Conservation (phyloP, 768 basidiomycete species). For the Phanerochaete carnosa region DNA sequence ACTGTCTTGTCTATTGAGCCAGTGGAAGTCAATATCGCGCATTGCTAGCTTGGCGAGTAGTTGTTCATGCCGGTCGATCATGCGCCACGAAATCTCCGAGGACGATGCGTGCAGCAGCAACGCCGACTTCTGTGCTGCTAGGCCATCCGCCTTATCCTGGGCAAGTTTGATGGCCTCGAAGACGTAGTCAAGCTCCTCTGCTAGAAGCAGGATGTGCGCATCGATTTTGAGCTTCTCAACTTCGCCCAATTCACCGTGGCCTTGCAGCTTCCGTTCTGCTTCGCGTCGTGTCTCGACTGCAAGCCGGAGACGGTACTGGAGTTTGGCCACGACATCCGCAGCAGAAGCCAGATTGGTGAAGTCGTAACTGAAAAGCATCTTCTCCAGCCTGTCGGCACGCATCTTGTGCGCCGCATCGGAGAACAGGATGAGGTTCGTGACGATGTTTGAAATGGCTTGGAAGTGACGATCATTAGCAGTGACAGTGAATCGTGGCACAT, state of each 20-base stretch:
- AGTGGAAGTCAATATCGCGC: constrained; percentile 71
- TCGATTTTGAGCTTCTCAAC: constrained; percentile 64
- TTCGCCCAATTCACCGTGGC: constrained; percentile 42
- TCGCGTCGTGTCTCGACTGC: constrained; percentile 50
- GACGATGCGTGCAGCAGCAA: constrained; percentile 79
- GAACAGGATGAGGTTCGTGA: constrained; percentile 86
- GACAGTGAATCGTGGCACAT: constrained; percentile 85
- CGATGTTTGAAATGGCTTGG: constrained; percentile 79
- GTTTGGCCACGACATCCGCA: constrained; percentile 63
- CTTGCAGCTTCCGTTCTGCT: constrained; percentile 34
- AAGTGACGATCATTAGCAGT: constrained; percentile 82
- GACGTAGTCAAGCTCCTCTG: constrained; percentile 77
- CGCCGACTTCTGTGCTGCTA: constrained; percentile 73
- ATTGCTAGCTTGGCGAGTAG: constrained; percentile 86
- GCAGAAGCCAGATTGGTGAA: constrained; percentile 74
- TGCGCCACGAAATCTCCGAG: constrained; percentile 86
- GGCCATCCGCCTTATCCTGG: constrained; percentile 69
- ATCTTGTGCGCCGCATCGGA: constrained; percentile 82
- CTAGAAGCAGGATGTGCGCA: constrained; percentile 66
- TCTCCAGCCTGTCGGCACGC: constrained; percentile 75
- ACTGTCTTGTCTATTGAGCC: constrained; percentile 85
- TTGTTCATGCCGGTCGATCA: constrained; percentile 72
- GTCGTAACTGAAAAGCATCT: constrained; percentile 83
- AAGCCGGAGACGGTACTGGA: constrained; percentile 72
- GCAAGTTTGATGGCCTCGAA: constrained; percentile 85